Evolutionary conservation across 1,139 yeast genomes (phyloP).

Genomic region (Debaryomycetaceae sp.): DNA sequence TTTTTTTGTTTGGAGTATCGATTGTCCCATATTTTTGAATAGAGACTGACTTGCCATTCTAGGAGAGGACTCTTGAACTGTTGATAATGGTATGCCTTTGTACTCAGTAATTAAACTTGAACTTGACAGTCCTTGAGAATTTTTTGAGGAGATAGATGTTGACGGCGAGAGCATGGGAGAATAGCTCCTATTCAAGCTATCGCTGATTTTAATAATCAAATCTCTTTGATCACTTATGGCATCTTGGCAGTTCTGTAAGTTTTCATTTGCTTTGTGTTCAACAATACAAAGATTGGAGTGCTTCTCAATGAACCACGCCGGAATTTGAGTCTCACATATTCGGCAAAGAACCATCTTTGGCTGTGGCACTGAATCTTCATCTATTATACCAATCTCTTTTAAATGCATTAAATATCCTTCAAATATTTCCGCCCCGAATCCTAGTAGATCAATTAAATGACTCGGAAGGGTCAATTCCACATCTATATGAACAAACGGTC

Average conservation of each 20-base stretch:
- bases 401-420: slow-evolving; percentile 67
- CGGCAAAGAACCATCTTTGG: slow-evolving; percentile 82
- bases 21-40: slow-evolving; percentile 27
- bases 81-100: slow-evolving; percentile 58
- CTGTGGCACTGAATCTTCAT: slow-evolving; percentile 64
- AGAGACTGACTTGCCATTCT: slow-evolving; percentile 20
- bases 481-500: slow-evolving; percentile 67
- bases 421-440: slow-evolving; percentile 85
- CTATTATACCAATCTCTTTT: slow-evolving; percentile 57
- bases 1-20: slow-evolving; percentile 27
- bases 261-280: slow-evolving; percentile 80
- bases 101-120: slow-evolving; percentile 40
- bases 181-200: slow-evolving; percentile 21
- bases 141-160: slow-evolving; percentile 16
- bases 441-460: slow-evolving; percentile 66
- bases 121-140: slow-evolving; percentile 14
- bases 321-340: slow-evolving; percentile 87
- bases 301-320: slow-evolving; percentile 94
- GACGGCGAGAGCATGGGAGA: slow-evolving; percentile 19
- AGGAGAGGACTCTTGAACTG: slow-evolving; percentile 16
- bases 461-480: slow-evolving; percentile 65
- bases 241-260: slow-evolving; percentile 77
- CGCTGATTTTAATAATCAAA: slow-evolving; percentile 46
- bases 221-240: slow-evolving; percentile 67
- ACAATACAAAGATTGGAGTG: slow-evolving; percentile 86